These are phyloP conservation scores for Penicillium egyptiacum DNA, from an alignment of 495 filamentous ascomycete species.

Conservation along the genomic window DNA sequence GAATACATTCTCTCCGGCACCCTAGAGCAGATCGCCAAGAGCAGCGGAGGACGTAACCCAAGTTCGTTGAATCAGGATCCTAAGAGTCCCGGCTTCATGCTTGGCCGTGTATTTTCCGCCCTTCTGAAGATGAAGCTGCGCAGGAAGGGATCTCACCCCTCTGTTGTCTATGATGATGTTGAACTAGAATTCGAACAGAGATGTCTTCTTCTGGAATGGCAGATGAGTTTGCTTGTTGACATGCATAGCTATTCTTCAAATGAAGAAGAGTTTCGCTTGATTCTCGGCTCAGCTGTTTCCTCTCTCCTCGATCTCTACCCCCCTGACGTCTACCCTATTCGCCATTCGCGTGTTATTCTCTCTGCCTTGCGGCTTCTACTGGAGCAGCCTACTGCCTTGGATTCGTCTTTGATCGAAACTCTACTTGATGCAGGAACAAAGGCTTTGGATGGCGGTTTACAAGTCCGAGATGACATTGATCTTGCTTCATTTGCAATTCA, in stretches of 20 bases:
- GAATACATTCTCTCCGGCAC: conserved; percentile 48
- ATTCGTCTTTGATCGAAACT: conserved; percentile 28
- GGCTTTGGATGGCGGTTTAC: conserved; percentile 25
- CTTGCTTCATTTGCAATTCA: conserved; percentile 55
- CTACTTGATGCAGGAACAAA: conserved; percentile 41
- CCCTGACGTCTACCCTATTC: conserved; percentile 40
- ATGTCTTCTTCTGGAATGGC: conserved; percentile 57
- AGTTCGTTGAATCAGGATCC: conserved; percentile 33
- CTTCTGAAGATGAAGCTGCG: conserved; percentile 47
- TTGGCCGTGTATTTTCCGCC: conserved; percentile 49
- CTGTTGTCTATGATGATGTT: conserved; percentile 45
- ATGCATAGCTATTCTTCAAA: conserved; percentile 28
- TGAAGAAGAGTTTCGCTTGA: conserved; percentile 35
- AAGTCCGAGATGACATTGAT: conserved; percentile 53
- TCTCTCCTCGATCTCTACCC: conserved; percentile 47
- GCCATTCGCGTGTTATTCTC: conserved; percentile 46
- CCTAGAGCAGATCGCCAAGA: conserved; percentile 35
- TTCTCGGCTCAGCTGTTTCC: conserved; percentile 32
- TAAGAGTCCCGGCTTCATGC: conserved; percentile 40
- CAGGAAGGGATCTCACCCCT: conserved; percentile 26
- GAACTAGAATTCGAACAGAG: conserved; percentile 35
- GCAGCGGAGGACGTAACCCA: conserved; percentile 29
- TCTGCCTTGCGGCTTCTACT: conserved; percentile 42
- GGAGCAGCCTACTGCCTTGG: conserved; percentile 37
- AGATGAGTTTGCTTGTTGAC: conserved; percentile 45